A percentile compares a stretch with the other conserved stretches of the same genome.
phyloP scores from a whole-genome alignment of 495 filamentous ascomycete species.

The Amniculicola lignicola region DNA sequence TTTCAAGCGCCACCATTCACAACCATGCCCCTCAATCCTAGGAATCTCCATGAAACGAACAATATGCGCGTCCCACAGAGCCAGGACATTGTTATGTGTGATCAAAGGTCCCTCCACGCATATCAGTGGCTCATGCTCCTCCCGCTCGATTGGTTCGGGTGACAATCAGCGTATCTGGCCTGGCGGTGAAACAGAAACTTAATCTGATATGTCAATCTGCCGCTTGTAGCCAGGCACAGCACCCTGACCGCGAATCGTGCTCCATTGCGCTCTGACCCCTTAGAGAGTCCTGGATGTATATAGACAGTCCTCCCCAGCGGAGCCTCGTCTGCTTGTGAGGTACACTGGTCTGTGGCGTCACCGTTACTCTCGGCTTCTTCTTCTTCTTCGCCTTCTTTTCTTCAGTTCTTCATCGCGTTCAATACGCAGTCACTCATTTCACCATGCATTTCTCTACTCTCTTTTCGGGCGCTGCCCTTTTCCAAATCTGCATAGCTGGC shows the following conservation, averaged over 20 bases:
- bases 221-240: conserved; percentile 17
- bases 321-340: not conserved
- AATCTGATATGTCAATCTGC: conserved; percentile 18
- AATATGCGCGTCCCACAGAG: conserved; percentile 7
- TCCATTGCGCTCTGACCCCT: not conserved
- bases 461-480: conserved; percentile 45
- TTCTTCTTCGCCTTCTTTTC: conserved; percentile 6
- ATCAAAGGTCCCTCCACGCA: not conserved
- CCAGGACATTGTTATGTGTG: not conserved
- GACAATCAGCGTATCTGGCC: not conserved
- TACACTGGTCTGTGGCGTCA: not conserved
- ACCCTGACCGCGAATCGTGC: conserved; percentile 23
- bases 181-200: conserved; percentile 28
- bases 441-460: conserved; percentile 49
- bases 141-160: not conserved
- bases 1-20: conserved; percentile 20
- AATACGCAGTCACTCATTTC: conserved; percentile 29
- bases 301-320: not conserved
- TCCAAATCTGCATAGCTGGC: conserved; percentile 45
- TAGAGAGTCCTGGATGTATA: conserved; percentile 20
- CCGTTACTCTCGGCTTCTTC: too few species aligned
- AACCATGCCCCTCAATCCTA: not conserved
- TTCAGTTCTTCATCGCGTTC: conserved; percentile 16
- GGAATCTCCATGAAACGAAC: conserved; percentile 15
- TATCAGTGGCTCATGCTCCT: conserved; percentile 18